Conservation (phyloP, 208 protist species). For the Acanthamoeba royreba region DNA sequence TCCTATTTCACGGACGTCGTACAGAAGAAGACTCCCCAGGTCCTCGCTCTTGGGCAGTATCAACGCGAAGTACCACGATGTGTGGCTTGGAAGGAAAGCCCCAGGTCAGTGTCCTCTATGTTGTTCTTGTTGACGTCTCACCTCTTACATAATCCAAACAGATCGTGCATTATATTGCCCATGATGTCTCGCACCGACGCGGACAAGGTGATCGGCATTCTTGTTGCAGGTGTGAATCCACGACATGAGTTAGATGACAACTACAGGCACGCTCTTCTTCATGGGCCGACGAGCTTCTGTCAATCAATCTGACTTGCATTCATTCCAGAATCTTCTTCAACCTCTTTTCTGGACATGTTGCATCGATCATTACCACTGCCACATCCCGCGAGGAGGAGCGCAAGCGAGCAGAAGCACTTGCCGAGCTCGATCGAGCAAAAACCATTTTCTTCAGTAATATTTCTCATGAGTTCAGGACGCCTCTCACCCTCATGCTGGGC, state of each 20-base stretch:
- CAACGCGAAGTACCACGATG: neutral
- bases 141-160: neutral
- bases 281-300: too few species aligned
- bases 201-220: conserved; percentile 1
- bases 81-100: conserved; percentile 15
- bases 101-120: neutral
- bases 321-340: conserved; percentile 37
- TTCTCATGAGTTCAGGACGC: conserved; percentile 57
- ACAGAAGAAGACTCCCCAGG: neutral
- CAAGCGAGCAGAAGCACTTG: conserved; percentile 27
- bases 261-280: neutral
- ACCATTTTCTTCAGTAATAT: conserved; percentile 63
- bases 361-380: neutral
- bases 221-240: conserved; percentile 5
- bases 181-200: conserved; percentile 17
- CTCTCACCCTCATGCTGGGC: conserved; percentile 58
- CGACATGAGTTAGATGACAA: conserved; percentile 2
- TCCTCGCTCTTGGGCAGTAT: neutral
- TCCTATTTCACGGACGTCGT: neutral
- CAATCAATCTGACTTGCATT: too few species aligned
- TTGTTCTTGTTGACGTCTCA: neutral
- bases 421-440: conserved; percentile 56
- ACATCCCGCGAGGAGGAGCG: conserved; percentile 19
- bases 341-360: conserved; percentile 8
- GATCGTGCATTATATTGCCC: conserved; percentile 20